Evolutionary conservation across 768 basidiomycete genomes (phyloP), one percentile per base, ranked within the genome.

Genomic region (Lactifluus rugatus): DNA sequence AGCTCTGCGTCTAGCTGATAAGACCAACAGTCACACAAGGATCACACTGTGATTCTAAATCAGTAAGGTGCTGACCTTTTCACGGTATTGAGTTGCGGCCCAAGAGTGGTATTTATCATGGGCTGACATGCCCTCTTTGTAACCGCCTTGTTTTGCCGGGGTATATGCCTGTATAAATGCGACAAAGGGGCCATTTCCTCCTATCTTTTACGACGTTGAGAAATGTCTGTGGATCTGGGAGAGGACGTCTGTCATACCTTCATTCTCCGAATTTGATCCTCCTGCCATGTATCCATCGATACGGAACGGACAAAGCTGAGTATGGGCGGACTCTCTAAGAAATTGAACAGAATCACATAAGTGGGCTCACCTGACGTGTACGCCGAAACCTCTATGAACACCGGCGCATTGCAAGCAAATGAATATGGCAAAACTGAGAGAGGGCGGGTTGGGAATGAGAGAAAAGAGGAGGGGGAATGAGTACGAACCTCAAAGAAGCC

Each of bases 241-340:
- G 26, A 54, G 26, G 37, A 47, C 58, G 47, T 42, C 44, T 49
- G 41, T 48, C 48, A 52, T 49, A 93, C 92, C 83, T 89, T 85
- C 93, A 99, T 97, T 62, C 89, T 80, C 66, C 70, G 84, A 62
- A 92, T 74, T 71, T 96, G 93, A 58, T 94, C 91, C 37, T 84
- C 81, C 63, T 89, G 85, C 92, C 93, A 96, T 63, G 92, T 88
- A 73, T 96, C 94, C 94, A 96, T 97, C 54, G 93, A 93, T 62
- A 93, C 82, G 42, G 89, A 92, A 69, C 93, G 80, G 55, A 95
- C 90, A 71, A 93, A 95, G 70, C 88, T 90, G 72, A 3, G 45
- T 2, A 45, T 32, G 39, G 54, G 46, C 46, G 62, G 34, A 62
- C 57, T 64, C 65, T 52, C 65, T 54, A 51, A 62, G 25, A 54